phyloP scores from a whole-genome alignment of 1,284 basidiomycete species.

The Tetrapyrgos nigripes region DNA sequence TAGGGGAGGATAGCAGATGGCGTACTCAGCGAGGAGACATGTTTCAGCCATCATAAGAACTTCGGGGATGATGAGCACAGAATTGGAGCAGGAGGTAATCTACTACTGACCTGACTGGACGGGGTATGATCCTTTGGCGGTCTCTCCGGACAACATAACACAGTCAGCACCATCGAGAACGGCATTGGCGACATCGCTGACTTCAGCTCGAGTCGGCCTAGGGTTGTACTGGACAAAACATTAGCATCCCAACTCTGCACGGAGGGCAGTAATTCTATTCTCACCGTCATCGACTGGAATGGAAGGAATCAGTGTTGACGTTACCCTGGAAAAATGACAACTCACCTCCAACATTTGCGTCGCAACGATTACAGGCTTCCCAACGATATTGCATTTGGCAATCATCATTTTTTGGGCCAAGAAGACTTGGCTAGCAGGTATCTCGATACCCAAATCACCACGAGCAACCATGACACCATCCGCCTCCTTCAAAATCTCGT shows the following conservation, averaged over 20 bases:
- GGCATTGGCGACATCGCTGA: slow-evolving; percentile 97
- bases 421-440: slow-evolving; percentile 97
- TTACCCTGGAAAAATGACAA: slow-evolving; percentile 15
- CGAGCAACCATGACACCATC: slow-evolving; percentile 99
- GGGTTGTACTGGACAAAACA: slow-evolving; percentile 83
- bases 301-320: slow-evolving; percentile 18
- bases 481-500: slow-evolving; percentile 91
- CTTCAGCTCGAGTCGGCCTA: slow-evolving; percentile 94
- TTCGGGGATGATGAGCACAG: slow-evolving; percentile 32
- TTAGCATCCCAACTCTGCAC: slow-evolving; percentile 18
- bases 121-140: slow-evolving; percentile 95
- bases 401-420: slow-evolving; percentile 99
- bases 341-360: slow-evolving; percentile 99
- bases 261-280: slow-evolving; percentile 35
- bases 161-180: slow-evolving; percentile 97
- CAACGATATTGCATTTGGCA: slow-evolving; percentile 94
- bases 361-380: slow-evolving; percentile 98
- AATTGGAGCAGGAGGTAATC: slow-evolving; percentile 13
- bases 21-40: slow-evolving; percentile 91
- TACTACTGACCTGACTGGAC: slow-evolving; percentile 77
- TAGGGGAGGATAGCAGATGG: slow-evolving; percentile 92
- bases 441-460: slow-evolving; percentile 98
- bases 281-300: slow-evolving; percentile 94
- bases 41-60: slow-evolving; percentile 99
- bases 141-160: slow-evolving; percentile 98